phyloP scores from a whole-genome alignment of 305 asterid species.

The Ilex paraguariensis region DNA sequence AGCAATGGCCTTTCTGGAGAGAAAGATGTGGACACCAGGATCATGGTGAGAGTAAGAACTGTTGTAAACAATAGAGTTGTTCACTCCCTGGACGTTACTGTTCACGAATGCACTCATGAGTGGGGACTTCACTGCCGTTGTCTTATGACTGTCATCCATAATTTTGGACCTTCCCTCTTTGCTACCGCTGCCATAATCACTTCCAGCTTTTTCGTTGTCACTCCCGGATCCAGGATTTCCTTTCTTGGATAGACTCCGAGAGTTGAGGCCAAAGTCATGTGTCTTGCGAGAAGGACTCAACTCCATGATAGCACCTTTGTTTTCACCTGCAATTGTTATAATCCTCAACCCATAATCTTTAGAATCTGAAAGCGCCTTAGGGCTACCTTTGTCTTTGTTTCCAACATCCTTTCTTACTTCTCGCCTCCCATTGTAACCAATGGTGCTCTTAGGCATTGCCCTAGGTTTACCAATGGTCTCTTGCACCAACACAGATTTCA shows the following conservation, averaged over 20 bases:
- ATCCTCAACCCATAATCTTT: conserved; percentile 40
- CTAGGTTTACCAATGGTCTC: conserved; percentile 25
- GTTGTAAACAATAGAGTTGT: conserved; percentile 60
- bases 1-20: conserved; percentile 25
- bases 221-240: conserved; percentile 1
- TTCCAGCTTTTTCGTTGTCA: conserved; percentile 10
- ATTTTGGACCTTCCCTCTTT: conserved; percentile 24
- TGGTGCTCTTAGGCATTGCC: conserved; percentile 3
- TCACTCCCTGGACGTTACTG: conserved; percentile 79
- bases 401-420: conserved; percentile 3
- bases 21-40: conserved; percentile 67
- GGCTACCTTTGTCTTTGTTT: conserved; percentile 16
- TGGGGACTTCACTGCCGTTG: conserved; percentile 15
- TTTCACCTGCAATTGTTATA: conserved; percentile 70
- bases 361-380: conserved; percentile 26
- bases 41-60: conserved; percentile 32
- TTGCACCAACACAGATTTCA: conserved; percentile 38
- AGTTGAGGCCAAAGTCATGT: no score
- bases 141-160: conserved; percentile 18
- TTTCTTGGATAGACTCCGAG: no score
- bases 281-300: conserved; percentile 35
- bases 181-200: conserved; percentile 6
- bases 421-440: conserved; percentile 18
- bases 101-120: conserved; percentile 46
- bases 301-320: conserved; percentile 79